Conservation (phyloP, 768 basidiomycete genomes). For the Leucocoprinus birnbaumii region DNA sequence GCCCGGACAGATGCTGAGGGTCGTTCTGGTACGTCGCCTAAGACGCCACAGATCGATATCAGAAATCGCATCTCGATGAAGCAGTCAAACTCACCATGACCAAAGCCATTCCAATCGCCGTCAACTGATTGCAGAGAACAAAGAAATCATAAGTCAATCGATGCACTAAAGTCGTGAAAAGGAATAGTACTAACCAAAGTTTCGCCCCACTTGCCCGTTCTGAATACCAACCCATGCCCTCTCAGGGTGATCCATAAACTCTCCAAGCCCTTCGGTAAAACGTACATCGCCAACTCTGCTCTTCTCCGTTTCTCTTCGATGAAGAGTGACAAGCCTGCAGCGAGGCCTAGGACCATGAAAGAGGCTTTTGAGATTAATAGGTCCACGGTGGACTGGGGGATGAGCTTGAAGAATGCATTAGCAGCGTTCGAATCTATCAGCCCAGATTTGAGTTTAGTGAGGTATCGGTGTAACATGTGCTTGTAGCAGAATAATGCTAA, state of each 20-base stretch:
- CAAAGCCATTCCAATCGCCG: conserved; percentile 80
- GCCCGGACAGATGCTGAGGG: conserved; percentile 77
- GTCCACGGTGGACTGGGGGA: conserved; percentile 48
- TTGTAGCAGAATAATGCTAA: conserved; percentile 63
- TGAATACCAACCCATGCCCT: conserved; percentile 72
- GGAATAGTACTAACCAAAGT: conserved; percentile 64
- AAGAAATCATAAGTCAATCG: background rate
- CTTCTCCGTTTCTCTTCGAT: conserved; percentile 88
- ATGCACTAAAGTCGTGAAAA: conserved; percentile 4
- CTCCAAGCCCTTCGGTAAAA: conserved; percentile 86
- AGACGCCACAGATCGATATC: background rate
- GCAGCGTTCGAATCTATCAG: conserved; percentile 22
- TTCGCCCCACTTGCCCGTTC: conserved; percentile 72
- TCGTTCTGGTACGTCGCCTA: conserved; percentile 83
- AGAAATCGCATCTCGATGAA: background rate
- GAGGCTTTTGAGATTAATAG: conserved; percentile 64
- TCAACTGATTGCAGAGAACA: conserved; percentile 34
- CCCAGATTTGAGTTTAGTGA: conserved; percentile 24
- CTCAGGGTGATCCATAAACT: conserved; percentile 83
- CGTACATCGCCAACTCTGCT: conserved; percentile 90
- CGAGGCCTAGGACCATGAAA: conserved; percentile 73
- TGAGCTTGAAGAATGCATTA: conserved; percentile 30
- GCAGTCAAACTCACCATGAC: conserved; percentile 61
- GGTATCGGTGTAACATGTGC: conserved; percentile 49
- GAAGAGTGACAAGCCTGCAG: conserved; percentile 75